A percentile compares a stretch with the other conserved stretches of the same genome.
Evolutionary conservation across 805 yeast genomes (phyloP).

Genomic region (Candida maris): DNA sequence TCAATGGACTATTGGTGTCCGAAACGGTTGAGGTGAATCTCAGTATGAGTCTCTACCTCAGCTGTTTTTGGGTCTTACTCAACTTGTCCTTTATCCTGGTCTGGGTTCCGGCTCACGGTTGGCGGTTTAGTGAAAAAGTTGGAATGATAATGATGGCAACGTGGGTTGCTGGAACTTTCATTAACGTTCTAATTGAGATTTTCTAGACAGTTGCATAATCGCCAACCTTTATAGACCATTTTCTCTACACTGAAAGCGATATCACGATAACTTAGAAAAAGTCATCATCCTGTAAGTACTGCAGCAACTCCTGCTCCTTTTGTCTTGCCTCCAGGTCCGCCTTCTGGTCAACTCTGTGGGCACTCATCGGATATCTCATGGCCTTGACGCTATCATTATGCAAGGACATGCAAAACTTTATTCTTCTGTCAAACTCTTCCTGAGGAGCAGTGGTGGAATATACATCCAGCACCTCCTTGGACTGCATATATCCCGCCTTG

Average conservation of each 20-base stretch:
- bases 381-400: slow-evolving; percentile 92
- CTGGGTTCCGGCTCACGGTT: slow-evolving; percentile 38
- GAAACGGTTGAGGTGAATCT: slow-evolving; percentile 30
- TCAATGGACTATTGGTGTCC: slow-evolving; percentile 56
- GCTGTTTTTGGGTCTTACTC: slow-evolving; percentile 38
- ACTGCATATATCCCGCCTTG: slow-evolving; percentile 86
- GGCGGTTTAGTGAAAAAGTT: slow-evolving; percentile 37
- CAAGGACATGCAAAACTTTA: slow-evolving; percentile 81
- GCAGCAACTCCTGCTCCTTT: slow-evolving; percentile 43
- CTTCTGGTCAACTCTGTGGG: slow-evolving; percentile 47
- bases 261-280: slow-evolving; percentile 32
- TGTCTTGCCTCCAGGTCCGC: slow-evolving; percentile 53
- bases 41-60: slow-evolving; percentile 37
- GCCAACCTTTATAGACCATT: neutral
- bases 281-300: slow-evolving; percentile 48
- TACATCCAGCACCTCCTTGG: slow-evolving; percentile 79
- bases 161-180: slow-evolving; percentile 40
- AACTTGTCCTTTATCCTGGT: slow-evolving; percentile 37
- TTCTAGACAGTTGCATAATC: slow-evolving; percentile 5
- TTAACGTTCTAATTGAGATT: slow-evolving; percentile 29
- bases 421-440: slow-evolving; percentile 85
- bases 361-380: slow-evolving; percentile 82
- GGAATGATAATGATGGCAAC: slow-evolving; percentile 38
- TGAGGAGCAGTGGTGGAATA: slow-evolving; percentile 89
- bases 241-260: slow-evolving; percentile 29